Evolutionary conservation across 2,329 filamentous ascomycete genomes (phyloP).

Genomic region (Exophiala alcalophila): DNA sequence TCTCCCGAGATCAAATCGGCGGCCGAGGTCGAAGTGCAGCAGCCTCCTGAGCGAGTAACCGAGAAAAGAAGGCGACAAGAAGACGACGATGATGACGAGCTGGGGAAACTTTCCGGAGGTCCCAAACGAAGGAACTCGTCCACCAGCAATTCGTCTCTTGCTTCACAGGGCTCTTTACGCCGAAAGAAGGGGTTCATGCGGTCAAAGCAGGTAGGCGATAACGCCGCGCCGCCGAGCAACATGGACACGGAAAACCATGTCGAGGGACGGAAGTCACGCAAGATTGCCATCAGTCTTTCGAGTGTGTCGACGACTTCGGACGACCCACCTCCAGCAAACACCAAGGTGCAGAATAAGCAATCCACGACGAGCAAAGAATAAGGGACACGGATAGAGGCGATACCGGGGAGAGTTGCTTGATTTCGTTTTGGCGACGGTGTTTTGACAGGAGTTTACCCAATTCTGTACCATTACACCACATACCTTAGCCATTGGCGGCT

Average conservation of each 20-base stretch:
- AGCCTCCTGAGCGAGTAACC: conserved; percentile 71
- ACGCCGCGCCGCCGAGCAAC: conserved; percentile 10
- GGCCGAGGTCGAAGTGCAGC: conserved; percentile 36
- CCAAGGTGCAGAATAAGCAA: conserved; percentile 13
- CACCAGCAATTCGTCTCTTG: conserved; percentile 32
- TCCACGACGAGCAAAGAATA: conserved; percentile 15
- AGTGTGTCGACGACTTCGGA: conserved; percentile 22
- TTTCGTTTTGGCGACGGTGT: conserved; percentile 22
- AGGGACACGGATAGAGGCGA: conserved; percentile 5
- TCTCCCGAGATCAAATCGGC: conserved; percentile 36
- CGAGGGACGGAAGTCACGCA: conserved; percentile 25
- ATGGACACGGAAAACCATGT: conserved; percentile 22
- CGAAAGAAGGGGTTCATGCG: conserved; percentile 29
- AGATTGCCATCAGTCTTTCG: conserved; percentile 30
- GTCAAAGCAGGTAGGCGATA: conserved; percentile 26
- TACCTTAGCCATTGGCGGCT: conserved; percentile 1
- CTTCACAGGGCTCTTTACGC: conserved; percentile 23
- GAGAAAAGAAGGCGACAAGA: conserved; percentile 76
- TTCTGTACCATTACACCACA: conserved; percentile 20
- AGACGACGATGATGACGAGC: conserved; percentile 88
- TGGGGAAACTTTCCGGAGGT: conserved; percentile 70
- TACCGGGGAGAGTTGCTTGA: conserved; percentile 2
- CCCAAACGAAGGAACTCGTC: conserved; percentile 47
- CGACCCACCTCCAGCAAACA: conserved; percentile 8
- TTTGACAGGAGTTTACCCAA: conserved; percentile 16